Percentiles rank a stretch among this genome's conserved stretches.
Conservation (phyloP, 2,329 filamentous ascomycete genomes). For the Exophiala aquamarina region DNA sequence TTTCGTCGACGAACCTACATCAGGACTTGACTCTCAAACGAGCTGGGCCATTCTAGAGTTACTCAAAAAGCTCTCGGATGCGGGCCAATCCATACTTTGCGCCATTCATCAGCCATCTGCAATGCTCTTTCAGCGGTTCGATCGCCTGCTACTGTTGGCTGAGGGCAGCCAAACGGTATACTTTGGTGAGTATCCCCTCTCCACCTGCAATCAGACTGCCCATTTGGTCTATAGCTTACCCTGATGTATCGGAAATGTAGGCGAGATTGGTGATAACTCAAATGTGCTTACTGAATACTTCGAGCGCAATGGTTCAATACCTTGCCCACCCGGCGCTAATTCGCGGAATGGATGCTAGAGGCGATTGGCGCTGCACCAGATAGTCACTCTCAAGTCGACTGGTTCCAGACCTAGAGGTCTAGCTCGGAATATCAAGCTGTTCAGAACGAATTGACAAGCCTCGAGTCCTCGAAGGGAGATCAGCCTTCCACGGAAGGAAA, state of each 20-base stretch:
- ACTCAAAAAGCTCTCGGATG: constrained; percentile 59
- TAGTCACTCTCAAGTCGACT: constrained; percentile 60
- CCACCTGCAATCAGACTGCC: too few relatives aligned
- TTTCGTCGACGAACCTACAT: constrained; percentile 69
- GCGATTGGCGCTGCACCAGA: constrained; percentile 56
- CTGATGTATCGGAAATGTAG: background rate
- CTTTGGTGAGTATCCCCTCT: constrained; percentile 55
- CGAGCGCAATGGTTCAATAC: constrained; percentile 65
- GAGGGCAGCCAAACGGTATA: constrained; percentile 77
- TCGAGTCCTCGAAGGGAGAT: constrained; percentile 32
- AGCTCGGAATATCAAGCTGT: constrained; percentile 56
- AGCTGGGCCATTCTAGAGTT: constrained; percentile 65
- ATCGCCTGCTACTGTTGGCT: constrained; percentile 74
- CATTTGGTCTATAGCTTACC: too few relatives aligned
- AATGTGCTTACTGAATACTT: constrained; percentile 70
- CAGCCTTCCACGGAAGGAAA: constrained; percentile 40
- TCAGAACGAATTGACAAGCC: constrained; percentile 58
- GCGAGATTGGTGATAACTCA: constrained; percentile 69
- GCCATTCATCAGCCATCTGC: constrained; percentile 60
- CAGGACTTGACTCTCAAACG: constrained; percentile 63
- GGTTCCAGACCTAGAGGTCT: constrained; percentile 61
- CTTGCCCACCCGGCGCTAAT: constrained; percentile 68
- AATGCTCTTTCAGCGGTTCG: constrained; percentile 57
- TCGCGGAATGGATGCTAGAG: constrained; percentile 61
- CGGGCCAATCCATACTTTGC: constrained; percentile 55